phyloP scores from a whole-genome alignment of 2,329 filamentous ascomycete genomes.

The Aspergillus sp. region DNA sequence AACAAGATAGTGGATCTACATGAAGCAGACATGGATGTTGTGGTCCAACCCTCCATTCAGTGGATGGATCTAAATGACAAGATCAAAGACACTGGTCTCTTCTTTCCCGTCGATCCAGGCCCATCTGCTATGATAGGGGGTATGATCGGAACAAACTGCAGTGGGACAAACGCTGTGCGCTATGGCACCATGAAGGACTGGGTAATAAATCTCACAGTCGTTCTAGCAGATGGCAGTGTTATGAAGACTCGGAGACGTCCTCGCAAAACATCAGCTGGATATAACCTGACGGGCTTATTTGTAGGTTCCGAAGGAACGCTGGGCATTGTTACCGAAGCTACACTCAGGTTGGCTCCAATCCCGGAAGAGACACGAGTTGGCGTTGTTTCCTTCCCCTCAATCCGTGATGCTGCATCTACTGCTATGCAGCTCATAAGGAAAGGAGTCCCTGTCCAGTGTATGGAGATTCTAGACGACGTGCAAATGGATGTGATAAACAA shows the following conservation, averaged over 20 bases:
- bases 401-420: slow-evolving; percentile 63
- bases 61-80: slow-evolving; percentile 86
- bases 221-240: slow-evolving; percentile 66
- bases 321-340: slow-evolving; percentile 69
- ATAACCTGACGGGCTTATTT: slow-evolving; percentile 69
- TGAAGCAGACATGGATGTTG: slow-evolving; percentile 86
- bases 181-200: slow-evolving; percentile 78
- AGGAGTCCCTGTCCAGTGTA: slow-evolving; percentile 67
- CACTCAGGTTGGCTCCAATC: slow-evolving; percentile 65
- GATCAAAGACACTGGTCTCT: slow-evolving; percentile 72
- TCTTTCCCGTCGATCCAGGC: slow-evolving; percentile 88
- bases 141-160: slow-evolving; percentile 69
- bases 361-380: slow-evolving; percentile 66
- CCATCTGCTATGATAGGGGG: slow-evolving; percentile 60
- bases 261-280: slow-evolving; percentile 68
- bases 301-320: slow-evolving; percentile 71
- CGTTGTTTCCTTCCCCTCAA: slow-evolving; percentile 59
- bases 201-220: slow-evolving; percentile 70
- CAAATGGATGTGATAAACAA: slow-evolving; percentile 68
- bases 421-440: slow-evolving; percentile 64
- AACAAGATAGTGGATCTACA: slow-evolving; percentile 77
- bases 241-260: slow-evolving; percentile 69
- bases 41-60: slow-evolving; percentile 87
- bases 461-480: slow-evolving; percentile 63
- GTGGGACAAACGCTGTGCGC: slow-evolving; percentile 59